Evolutionary conservation across 192 early-diverging fungal species (phyloP), one percentile per base, ranked within the genome.

Genomic region (Rhizophagus prolifer): DNA sequence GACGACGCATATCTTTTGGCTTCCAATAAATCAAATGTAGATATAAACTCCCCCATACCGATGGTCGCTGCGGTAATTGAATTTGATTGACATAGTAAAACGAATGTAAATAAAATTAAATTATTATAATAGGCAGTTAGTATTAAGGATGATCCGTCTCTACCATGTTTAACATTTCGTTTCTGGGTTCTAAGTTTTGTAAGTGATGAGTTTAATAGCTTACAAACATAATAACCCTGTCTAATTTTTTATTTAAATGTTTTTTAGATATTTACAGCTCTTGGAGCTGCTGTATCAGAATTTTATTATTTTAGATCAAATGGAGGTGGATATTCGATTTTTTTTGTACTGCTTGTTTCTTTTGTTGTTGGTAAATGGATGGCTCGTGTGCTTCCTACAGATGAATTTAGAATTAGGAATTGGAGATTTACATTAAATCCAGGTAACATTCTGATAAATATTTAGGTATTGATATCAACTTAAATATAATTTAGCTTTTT

Each of bases 161-260:
- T 87, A 44, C 80, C 85, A 44, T 74, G 79, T 19, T 30, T 87
- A 25, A 88, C 88, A 5, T 85, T 87, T 72, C 82, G 88, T 13
- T 83, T 83, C 58, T 89, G 85, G 87, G 21, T 83, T 16, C 61
- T 89, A 21, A 85, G 87, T 31, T 54, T 47, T 9, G 65, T 67
- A 41, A 67, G 34, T 67, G 41, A 63, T 30, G 14, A 30, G 12
- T 14, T 13, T 30, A n/a, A 9, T 28, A 5, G 7, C 36, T 63
- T 63, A 21, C 3, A 31, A 65, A 19, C 3, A 31, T 31, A 8
- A 16, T 65, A 16, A 6, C 30, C 30, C 7, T 38, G 26, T 44
- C 41, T 44, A 44, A 44, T 23, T 36, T 36, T n/a, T 67, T 38
- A 9, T 41, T 1, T 12, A 44, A 44, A 44, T 12, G 0, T 44